Percentiles rank a stretch among this genome's conserved stretches.
These are phyloP conservation scores for Sarocladium brachiariae DNA, from an alignment of 2,329 filamentous ascomycete species.

Conservation along the genomic window DNA sequence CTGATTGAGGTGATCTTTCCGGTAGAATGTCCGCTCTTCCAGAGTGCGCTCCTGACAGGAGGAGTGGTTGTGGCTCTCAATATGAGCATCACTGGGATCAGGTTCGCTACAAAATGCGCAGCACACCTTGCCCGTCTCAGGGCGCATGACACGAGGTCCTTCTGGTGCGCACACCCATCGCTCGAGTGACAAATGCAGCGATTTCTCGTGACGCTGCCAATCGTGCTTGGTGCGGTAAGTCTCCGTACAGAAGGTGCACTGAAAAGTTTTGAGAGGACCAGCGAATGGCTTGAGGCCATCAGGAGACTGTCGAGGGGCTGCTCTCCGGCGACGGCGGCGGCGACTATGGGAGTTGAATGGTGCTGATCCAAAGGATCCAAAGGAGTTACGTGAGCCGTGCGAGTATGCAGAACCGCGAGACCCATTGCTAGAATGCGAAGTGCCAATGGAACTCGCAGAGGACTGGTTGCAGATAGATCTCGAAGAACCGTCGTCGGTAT, in stretches of 20 bases:
- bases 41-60: slow-evolving; percentile 59
- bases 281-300: neutral
- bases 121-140: slow-evolving; percentile 48
- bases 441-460: slow-evolving; percentile 53
- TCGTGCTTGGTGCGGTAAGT: slow-evolving; percentile 63
- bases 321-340: slow-evolving; percentile 41
- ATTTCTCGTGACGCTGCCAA: slow-evolving; percentile 66
- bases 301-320: slow-evolving; percentile 24
- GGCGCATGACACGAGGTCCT: slow-evolving; percentile 48
- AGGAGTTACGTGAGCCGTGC: slow-evolving; percentile 50
- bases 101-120: slow-evolving; percentile 55
- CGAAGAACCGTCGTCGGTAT: slow-evolving; percentile 54
- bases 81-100: slow-evolving; percentile 48
- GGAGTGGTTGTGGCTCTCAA: slow-evolving; percentile 53
- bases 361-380: slow-evolving; percentile 42
- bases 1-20: slow-evolving; percentile 61
- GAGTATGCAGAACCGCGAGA: slow-evolving; percentile 55
- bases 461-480: slow-evolving; percentile 53
- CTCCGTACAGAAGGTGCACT: slow-evolving; percentile 64
- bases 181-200: slow-evolving; percentile 57
- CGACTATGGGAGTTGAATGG: slow-evolving; percentile 36
- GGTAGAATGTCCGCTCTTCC: slow-evolving; percentile 58
- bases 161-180: slow-evolving; percentile 59
- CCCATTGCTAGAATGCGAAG: slow-evolving; percentile 52
- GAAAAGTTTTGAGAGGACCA: slow-evolving; percentile 48